Base-by-base conservation (phyloP, 1,139 yeast species). In the Scheffersomyces cryptocercus region DNA sequence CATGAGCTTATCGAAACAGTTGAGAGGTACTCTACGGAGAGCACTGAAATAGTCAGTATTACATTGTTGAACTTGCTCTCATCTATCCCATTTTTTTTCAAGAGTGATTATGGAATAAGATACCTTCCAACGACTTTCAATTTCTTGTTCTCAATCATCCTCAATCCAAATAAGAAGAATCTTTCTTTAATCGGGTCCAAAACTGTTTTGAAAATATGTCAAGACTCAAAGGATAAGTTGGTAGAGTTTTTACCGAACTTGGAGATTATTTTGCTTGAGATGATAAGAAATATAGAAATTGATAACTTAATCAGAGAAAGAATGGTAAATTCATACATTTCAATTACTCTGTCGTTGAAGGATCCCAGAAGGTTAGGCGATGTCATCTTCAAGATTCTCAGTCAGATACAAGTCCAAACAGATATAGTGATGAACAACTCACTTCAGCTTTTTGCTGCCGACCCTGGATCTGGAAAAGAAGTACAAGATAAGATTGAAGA, bases 181-280 rank as follows among this genome's bases (percentile, higher is more conserved):
- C 50, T 65, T 49, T 69, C 73, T 24, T 72, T 60, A 44, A 72
- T 53, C 55, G 68, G 85, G 2, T 82, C 89, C 2, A 80, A 75
- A 48, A 78, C 89, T 0, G 77, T 84, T n/a, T 61, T 82, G 10
- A 71, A 67, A 32, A 72, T 85, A 5, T 84, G 90, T 59, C 82
- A 82, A 46, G 77, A 75, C 32, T 82, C 89, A 48, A 70, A 87
- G 41, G 53, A 57, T 3, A 70, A 75, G 38, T 56, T 86, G 41
- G 53, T 67, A 0, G 64, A 62, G 1, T 78, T 77, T 45, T 62
- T 85, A 15, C 77, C 81, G 0, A 73, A 75, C 39, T 77, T 85
- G 48, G 81, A 81, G 47, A 56, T 61, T 3, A 68, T 85, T 6
- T 65, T 84, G 13, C 56, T 65, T n/a, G 77, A 77, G 42, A 75